Percentiles rank a stretch among this genome's conserved stretches.
These are phyloP conservation scores for Coemansia sp. DNA, from an alignment of 192 early-diverging fungal species.

Conservation along the genomic window DNA sequence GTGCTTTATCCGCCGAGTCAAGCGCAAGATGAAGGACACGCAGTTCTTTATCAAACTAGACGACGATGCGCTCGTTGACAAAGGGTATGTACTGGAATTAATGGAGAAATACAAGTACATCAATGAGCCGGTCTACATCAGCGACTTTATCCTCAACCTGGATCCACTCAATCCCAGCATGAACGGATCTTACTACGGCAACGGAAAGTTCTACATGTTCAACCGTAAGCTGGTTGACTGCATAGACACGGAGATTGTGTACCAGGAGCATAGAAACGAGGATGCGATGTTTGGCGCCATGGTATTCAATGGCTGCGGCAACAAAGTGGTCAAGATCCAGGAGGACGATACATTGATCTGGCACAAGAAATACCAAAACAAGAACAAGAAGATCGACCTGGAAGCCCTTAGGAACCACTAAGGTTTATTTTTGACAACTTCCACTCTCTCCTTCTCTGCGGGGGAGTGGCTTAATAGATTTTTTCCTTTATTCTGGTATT, in stretches of 20 bases:
- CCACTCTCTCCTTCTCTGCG: no score
- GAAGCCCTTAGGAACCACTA: background rate
- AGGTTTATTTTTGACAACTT: no score
- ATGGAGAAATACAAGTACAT: constrained; percentile 13
- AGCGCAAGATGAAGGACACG: constrained; percentile 7
- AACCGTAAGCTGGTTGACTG: constrained; percentile 32
- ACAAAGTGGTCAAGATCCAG: constrained; percentile 13
- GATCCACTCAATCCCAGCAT: constrained; percentile 12
- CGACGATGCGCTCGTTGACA: constrained; percentile 28
- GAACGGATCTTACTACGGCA: constrained; percentile 24
- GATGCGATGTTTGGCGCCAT: constrained; percentile 39
- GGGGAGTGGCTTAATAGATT: background rate
- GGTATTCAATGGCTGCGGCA: constrained; percentile 27
- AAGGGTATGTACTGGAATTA: constrained; percentile 15
- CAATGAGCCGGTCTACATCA: constrained; percentile 21
- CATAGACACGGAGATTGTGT: constrained; percentile 17
- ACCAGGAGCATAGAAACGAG: constrained; percentile 19
- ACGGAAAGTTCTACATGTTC: constrained; percentile 51
- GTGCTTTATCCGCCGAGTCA: constrained; percentile 24
- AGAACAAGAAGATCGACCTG: constrained; percentile 34
- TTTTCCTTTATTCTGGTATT: background rate
- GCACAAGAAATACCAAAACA: constrained; percentile 23
- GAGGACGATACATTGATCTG: constrained; percentile 32
- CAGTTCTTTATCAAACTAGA: constrained; percentile 45
- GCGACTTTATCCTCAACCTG: constrained; percentile 25